Base-by-base conservation (phyloP, 495 filamentous ascomycete species). In the Aspergillus bridgeri region DNA sequence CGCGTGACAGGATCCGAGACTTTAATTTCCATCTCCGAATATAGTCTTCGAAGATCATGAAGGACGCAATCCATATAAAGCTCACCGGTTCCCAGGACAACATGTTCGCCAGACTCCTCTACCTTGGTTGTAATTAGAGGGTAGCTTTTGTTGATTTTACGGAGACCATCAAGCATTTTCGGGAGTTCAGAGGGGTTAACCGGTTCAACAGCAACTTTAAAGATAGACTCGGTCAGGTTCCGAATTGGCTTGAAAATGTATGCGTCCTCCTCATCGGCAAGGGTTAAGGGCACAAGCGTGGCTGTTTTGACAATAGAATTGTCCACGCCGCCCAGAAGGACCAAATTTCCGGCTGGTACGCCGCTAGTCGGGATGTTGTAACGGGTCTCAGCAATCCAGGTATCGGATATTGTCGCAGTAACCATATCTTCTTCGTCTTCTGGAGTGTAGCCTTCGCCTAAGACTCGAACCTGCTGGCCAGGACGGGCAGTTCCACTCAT, bases 371-470 rank as follows among this genome's bases (percentile, higher is more conserved):
- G 83, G 53, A 98, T 87, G 60, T 92, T 95, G 69, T 98, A 98
- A 60, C 91, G 79, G 5, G 92, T 91, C 68, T 98, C 91, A n/a
- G 89, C 89, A 56, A 98, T 91, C 84, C 89, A 95, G 29, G 92
- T 92, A 53, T 92, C 86, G 11, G 84, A 83, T 53, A 98, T 89
- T 6, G 89, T 96, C n/a, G 91, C 90, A 59, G 83, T 75, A 7
- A 86, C 89, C 93, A 98, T 98, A 66, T 98, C 94, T 75, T 98
- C 94, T 68, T 98, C 95, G 64, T 98, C 94, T 65, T 98, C 94
- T 18, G 96, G 83, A 1, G 93, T 95, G 73, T 98, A 98, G 20
- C 90, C 90, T 69, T 98, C 94, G 23, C 94, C 94, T 2, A 98
- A 83, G 23, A 98, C 94, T 13, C 94, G 87, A 17, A 98, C 89